A percentile compares a stretch with the other conserved stretches of the same genome.
These are phyloP conservation scores for Chenopodium suecicum DNA, from an alignment of 148 eudicot genomes.

Conservation along the genomic window DNA sequence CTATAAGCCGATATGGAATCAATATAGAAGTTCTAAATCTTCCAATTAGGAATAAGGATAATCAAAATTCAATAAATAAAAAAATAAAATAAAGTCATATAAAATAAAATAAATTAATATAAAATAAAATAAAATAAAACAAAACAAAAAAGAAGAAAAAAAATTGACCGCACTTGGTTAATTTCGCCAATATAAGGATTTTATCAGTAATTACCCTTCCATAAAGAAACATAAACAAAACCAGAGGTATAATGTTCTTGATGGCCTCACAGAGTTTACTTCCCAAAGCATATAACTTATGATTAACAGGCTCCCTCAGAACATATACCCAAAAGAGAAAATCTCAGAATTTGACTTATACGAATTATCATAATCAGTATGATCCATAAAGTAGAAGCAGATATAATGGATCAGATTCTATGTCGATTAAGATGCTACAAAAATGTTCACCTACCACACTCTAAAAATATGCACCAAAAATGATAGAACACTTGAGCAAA, in stretches of 20 bases:
- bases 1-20: background rate
- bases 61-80: background rate
- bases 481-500: background rate
- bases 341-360: background rate
- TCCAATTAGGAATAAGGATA: background rate
- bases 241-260: background rate
- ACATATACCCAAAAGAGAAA: background rate
- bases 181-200: too few species aligned
- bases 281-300: background rate
- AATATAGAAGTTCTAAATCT: background rate
- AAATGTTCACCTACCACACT: background rate
- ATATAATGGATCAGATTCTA: background rate
- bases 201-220: background rate
- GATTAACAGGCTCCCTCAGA: background rate
- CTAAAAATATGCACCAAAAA: background rate
- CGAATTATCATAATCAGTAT: background rate
- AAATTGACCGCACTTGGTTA: background rate
- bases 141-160: too few species aligned
- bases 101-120: too few species aligned
- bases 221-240: background rate
- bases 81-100: too few species aligned
- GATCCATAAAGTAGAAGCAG: background rate
- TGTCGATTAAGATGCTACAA: too few species aligned
- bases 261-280: background rate
- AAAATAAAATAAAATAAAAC: too few species aligned